Evolutionary conservation across 164 flowering plant genomes (phyloP).

Genomic region (Vitis cinerea): DNA sequence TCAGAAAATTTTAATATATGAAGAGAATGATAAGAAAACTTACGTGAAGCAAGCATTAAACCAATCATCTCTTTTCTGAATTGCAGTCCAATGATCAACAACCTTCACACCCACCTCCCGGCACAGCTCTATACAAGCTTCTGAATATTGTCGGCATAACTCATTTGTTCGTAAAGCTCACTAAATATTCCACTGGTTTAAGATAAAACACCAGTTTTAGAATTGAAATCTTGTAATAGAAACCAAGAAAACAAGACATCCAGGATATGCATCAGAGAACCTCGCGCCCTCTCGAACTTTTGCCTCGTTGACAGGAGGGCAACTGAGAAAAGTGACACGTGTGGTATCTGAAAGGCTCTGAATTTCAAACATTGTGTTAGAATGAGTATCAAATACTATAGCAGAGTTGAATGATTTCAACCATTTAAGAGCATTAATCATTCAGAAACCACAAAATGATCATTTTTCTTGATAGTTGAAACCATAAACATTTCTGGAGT

Average conservation of each 20-base stretch:
- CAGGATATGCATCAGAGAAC: conserved; percentile 25
- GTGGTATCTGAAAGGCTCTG: conserved; percentile 64
- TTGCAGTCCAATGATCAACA: conserved; percentile 72
- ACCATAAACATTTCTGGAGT: no score
- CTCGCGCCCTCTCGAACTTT: conserved; percentile 36
- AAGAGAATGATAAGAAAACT: conserved; percentile 24
- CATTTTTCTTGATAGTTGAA: no score
- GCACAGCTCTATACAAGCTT: conserved; percentile 78
- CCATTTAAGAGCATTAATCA: no score
- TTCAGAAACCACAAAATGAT: no score
- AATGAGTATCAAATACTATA: no score
- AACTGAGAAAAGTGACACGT: conserved; percentile 39
- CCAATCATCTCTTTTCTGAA: conserved; percentile 77
- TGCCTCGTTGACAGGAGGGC: conserved; percentile 56
- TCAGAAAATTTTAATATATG: no score
- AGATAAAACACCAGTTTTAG: conserved; percentile 4
- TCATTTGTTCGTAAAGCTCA: conserved; percentile 72
- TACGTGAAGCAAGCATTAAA: conserved; percentile 70
- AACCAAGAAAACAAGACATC: neutral
- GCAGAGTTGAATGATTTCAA: no score
- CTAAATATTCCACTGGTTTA: conserved; percentile 49
- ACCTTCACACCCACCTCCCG: conserved; percentile 63
- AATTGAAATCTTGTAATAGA: neutral
- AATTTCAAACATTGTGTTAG: no score
- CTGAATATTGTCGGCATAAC: conserved; percentile 65